These are phyloP conservation scores for Chalciporus chontae DNA, from an alignment of 768 basidiomycete species.

Conservation along the genomic window DNA sequence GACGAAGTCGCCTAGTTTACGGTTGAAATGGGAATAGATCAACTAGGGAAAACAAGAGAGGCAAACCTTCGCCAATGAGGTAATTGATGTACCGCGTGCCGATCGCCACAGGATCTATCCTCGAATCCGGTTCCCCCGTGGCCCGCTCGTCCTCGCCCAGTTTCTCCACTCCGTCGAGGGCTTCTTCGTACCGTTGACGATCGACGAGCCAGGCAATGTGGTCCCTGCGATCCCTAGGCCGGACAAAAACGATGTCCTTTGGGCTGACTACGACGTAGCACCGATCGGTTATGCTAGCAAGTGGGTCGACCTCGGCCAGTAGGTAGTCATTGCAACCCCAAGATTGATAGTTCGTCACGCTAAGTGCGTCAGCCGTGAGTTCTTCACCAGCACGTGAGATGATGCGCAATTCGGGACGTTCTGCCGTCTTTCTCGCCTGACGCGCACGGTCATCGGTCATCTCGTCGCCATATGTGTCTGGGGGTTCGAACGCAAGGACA, in stretches of 20 bases:
- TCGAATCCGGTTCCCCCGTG: conserved; percentile 34
- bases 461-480: conserved; percentile 67
- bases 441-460: conserved; percentile 65
- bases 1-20: conserved; percentile 50
- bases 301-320: conserved; percentile 48
- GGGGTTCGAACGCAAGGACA: conserved; percentile 81
- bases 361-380: conserved; percentile 78
- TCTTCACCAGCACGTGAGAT: conserved; percentile 89
- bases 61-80: conserved; percentile 74
- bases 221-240: conserved; percentile 82
- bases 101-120: conserved; percentile 61
- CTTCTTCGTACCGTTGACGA: conserved; percentile 82
- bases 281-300: conserved; percentile 32
- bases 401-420: conserved; percentile 92
- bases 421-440: conserved; percentile 80
- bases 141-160: conserved; percentile 34
- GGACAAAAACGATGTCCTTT: conserved; percentile 81
- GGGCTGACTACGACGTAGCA: conserved; percentile 87
- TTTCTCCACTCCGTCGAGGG: conserved; percentile 74
- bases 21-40: not conserved
- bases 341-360: conserved; percentile 69
- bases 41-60: not conserved
- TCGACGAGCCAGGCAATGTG: conserved; percentile 93
- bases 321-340: conserved; percentile 94
- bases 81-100: conserved; percentile 85